Conservation (phyloP, 148 eudicot genomes). For the Hydrangea macrophylla region DNA sequence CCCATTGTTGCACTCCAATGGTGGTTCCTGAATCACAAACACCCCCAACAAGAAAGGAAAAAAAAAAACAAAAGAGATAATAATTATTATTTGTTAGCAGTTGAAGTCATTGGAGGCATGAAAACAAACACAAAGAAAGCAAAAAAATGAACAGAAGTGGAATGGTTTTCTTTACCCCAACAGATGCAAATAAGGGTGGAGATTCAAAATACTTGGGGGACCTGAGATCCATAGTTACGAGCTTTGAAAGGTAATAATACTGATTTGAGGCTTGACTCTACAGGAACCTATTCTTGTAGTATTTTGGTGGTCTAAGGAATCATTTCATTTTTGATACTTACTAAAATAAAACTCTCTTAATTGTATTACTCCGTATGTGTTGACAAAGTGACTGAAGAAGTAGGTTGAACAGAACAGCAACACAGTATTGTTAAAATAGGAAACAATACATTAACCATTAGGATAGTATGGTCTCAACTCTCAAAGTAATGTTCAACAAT, state of each 20-base stretch:
- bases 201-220: slow-evolving; percentile 28
- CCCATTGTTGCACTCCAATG: slow-evolving; percentile 17
- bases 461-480: neutral
- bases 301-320: neutral
- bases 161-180: slow-evolving; percentile 14
- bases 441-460: neutral
- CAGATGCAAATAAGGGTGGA: slow-evolving; percentile 27
- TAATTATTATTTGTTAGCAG: too few relatives aligned
- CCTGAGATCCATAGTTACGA: slow-evolving; percentile 29
- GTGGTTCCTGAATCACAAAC: slow-evolving; percentile 25
- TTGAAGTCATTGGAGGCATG: neutral
- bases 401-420: slow-evolving; percentile 19
- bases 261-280: neutral
- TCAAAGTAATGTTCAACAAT: slow-evolving; percentile 14
- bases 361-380: neutral
- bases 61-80: too few relatives aligned
- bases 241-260: neutral
- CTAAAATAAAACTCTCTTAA: neutral
- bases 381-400: slow-evolving; percentile 14
- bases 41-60: slow-evolving; percentile 10
- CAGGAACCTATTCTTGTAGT: neutral
- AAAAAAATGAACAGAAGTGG: neutral
- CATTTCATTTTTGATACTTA: slow-evolving; percentile 11
- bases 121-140: neutral
- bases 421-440: slow-evolving; percentile 17